Evolutionary conservation across 441 rosid genomes (phyloP), one percentile per base, ranked within the genome.

Genomic region (Erodium moschatum): DNA sequence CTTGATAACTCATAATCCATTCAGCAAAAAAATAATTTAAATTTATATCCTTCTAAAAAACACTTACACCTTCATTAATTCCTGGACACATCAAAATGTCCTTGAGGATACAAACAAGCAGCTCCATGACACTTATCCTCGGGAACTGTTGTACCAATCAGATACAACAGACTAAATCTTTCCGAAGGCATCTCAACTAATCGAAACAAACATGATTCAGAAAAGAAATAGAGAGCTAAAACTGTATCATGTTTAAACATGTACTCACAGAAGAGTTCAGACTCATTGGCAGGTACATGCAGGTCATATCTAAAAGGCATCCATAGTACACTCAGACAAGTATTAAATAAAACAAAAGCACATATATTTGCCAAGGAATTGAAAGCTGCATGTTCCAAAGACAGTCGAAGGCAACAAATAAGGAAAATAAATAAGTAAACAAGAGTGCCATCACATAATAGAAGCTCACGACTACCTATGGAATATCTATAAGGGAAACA

Each of bases 401-500:
- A 50, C 8, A 50, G 58, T 12, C 15, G 16, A 50, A 50, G 58
- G 19, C 6, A 50, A 50, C 16, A 50, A n/a, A 10, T 48, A 12
- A 15, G 6, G 19, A 16, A 50, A 50, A 38, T 16, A 50, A 16
- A 50, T 50, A 50, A 15, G 58, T 50, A 12, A 50, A 50, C 58
- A 50, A 50, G 58, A 50, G 19, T 50, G 44, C 58, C 58, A 50
- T 50, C 58, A 50, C 58, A 50, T 50, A 12, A 50, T 50, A 15
- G 58, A 16, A 50, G n/a, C 18, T 50, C 58, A 15, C 6, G 58
- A 50, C 16, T 50, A 15, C 19, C 19, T 13, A 50, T 18, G n/a
- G 48, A 70, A 70, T 5, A 67, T 31, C 9, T 38, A 38, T 21
- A 21, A 21, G 21, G 44, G 27, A 68, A 70, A 58, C 50, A 5